Conservation (phyloP, 305 asterid species). For the Fraxinus paxiana region DNA sequence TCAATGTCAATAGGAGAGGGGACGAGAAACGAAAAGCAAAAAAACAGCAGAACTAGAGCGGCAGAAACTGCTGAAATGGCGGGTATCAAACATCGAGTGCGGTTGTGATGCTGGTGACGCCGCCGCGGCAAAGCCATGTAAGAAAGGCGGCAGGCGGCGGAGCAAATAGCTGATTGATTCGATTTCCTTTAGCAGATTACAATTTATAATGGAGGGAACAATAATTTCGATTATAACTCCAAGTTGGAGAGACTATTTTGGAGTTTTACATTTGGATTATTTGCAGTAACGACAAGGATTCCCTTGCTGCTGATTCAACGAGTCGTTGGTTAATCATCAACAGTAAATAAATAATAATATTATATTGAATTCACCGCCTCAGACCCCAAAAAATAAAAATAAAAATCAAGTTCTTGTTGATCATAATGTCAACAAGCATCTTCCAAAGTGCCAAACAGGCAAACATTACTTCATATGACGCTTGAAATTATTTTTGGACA, state of each 20-base stretch:
- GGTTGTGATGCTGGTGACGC: constrained; percentile 58
- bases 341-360: neutral
- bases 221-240: constrained; percentile 26
- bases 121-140: constrained; percentile 72
- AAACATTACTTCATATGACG: neutral
- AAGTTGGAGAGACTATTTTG: constrained; percentile 22
- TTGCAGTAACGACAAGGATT: constrained; percentile 30
- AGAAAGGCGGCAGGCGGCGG: constrained; percentile 27
- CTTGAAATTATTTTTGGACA: neutral
- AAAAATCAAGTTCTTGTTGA: neutral
- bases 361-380: neutral
- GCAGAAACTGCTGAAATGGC: constrained; percentile 45
- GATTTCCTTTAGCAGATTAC: constrained; percentile 10
- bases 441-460: neutral
- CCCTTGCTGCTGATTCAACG: neutral
- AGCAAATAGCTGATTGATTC: constrained; percentile 9
- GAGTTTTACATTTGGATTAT: constrained; percentile 35
- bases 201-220: constrained; percentile 32
- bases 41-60: constrained; percentile 51
- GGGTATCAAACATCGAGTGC: constrained; percentile 43
- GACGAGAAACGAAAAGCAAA: constrained; percentile 53
- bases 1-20: constrained; percentile 62
- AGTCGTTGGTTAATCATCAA: neutral
- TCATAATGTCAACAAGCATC: neutral
- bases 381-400: neutral